These are phyloP conservation scores for Kwoniella bestiolae DNA, from an alignment of 768 basidiomycete species.

Conservation along the genomic window DNA sequence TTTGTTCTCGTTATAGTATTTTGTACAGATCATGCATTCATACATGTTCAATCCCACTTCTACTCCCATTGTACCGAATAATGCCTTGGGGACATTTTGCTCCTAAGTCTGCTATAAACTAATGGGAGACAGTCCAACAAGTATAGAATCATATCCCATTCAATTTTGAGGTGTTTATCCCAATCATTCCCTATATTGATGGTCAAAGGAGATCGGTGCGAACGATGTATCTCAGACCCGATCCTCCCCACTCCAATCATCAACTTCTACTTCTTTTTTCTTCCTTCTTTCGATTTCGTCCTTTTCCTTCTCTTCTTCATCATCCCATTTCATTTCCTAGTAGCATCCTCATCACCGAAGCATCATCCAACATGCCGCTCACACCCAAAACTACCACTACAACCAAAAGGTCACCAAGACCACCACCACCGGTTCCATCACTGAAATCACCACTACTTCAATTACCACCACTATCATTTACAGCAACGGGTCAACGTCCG, in stretches of 20 bases:
- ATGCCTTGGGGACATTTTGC: too few species aligned
- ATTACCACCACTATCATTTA: not conserved
- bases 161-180: too few species aligned
- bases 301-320: not conserved
- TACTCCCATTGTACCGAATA: too few species aligned
- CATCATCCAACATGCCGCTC: not conserved
- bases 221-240: not conserved
- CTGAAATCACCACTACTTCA: not conserved
- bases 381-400: not conserved
- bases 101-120: too few species aligned
- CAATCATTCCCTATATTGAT: not conserved
- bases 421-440: not conserved
- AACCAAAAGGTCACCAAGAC: not conserved
- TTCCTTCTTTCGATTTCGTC: too few species aligned
- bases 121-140: too few species aligned
- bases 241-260: not conserved
- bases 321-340: too few species aligned
- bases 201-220: not conserved
- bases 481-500: too few species aligned
- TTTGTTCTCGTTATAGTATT: not conserved
- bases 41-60: slow-evolving; percentile 7
- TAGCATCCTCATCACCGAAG: not conserved
- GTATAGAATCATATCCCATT: too few species aligned
- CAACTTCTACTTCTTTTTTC: not conserved
- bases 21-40: slow-evolving; percentile 4